Conservation (phyloP, 768 basidiomycete genomes). For the Leccinum imitatum region DNA sequence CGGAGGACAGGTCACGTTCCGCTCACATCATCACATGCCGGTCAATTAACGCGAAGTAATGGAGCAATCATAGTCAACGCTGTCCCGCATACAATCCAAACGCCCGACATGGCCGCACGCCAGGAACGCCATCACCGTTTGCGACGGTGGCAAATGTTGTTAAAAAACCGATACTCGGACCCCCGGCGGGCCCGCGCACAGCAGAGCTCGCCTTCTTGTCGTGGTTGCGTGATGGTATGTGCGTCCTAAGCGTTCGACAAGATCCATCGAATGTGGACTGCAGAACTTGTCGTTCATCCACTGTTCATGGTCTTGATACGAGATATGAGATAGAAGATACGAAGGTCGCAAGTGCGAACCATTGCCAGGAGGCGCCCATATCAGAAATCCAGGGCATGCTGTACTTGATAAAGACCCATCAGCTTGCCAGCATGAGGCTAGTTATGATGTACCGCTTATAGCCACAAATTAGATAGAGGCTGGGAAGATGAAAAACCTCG, state of each 20-base stretch:
- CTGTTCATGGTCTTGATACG: background rate
- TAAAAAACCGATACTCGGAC: conserved; percentile 2
- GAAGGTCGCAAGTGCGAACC: background rate
- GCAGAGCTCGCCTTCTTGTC: conserved; percentile 1
- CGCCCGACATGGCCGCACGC: background rate
- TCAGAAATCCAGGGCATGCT: conserved; percentile 13
- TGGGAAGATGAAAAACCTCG: background rate
- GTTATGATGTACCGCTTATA: background rate
- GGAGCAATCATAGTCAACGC: conserved; percentile 6
- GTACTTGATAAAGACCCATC: conserved; percentile 3
- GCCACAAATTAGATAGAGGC: conserved; percentile 2
- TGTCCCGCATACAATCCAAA: background rate
- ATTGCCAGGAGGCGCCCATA: background rate
- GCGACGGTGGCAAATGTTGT: conserved; percentile 1
- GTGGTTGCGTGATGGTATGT: background rate
- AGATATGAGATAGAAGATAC: conserved; percentile 1
- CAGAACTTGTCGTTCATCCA: conserved; percentile 4
- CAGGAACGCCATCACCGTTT: conserved; percentile 5
- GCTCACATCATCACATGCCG: background rate
- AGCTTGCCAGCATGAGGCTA: conserved; percentile 1
- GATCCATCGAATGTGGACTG: conserved; percentile 1
- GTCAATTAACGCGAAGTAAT: background rate
- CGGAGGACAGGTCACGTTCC: background rate
- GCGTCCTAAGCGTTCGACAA: background rate
- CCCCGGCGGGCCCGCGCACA: conserved; percentile 3